These are phyloP conservation scores for Myrmaecium sp. DNA, from an alignment of 2,329 filamentous ascomycete genomes.

Conservation along the genomic window DNA sequence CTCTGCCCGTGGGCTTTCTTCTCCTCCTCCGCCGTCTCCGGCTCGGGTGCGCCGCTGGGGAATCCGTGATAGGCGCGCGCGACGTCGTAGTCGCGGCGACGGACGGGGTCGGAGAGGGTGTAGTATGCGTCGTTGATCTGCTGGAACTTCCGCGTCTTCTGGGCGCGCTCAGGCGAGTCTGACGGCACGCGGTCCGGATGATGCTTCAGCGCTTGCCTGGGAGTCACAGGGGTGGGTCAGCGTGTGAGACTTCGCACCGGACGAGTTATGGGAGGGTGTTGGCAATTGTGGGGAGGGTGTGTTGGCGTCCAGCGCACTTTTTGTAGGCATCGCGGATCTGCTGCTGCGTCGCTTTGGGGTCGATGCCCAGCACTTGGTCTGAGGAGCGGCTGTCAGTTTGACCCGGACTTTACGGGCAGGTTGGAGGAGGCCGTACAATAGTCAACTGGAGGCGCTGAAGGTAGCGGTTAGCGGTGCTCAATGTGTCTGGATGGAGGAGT, in stretches of 20 bases:
- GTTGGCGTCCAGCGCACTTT: constrained; percentile 39
- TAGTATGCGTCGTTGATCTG: constrained; percentile 89
- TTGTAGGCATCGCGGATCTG: constrained; percentile 94
- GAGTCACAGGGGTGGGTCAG: constrained; percentile 4
- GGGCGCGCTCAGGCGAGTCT: constrained; percentile 65
- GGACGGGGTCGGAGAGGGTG: constrained; percentile 61
- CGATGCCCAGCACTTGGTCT: constrained; percentile 61
- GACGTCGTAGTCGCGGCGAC: constrained; percentile 71
- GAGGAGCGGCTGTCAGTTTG: constrained; percentile 2
- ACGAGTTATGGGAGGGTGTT: no score
- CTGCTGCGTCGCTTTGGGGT: constrained; percentile 56
- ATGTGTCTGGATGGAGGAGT: not conserved
- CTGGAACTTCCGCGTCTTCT: constrained; percentile 78
- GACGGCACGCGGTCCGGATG: constrained; percentile 81
- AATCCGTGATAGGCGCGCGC: constrained; percentile 41
- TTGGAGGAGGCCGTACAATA: constrained; percentile 9
- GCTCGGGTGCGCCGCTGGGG: constrained; percentile 24
- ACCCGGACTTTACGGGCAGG: not conserved
- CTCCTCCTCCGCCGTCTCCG: constrained; percentile 31
- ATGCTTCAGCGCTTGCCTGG: constrained; percentile 70
- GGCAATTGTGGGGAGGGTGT: not conserved
- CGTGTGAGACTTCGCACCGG: not conserved
- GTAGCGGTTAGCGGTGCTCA: constrained; percentile 3
- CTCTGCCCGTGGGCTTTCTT: constrained; percentile 4
- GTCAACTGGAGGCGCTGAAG: constrained; percentile 17